Evolutionary conservation across 2,329 filamentous ascomycete species (phyloP).

Genomic region (Emmonsiellopsis sp.): DNA sequence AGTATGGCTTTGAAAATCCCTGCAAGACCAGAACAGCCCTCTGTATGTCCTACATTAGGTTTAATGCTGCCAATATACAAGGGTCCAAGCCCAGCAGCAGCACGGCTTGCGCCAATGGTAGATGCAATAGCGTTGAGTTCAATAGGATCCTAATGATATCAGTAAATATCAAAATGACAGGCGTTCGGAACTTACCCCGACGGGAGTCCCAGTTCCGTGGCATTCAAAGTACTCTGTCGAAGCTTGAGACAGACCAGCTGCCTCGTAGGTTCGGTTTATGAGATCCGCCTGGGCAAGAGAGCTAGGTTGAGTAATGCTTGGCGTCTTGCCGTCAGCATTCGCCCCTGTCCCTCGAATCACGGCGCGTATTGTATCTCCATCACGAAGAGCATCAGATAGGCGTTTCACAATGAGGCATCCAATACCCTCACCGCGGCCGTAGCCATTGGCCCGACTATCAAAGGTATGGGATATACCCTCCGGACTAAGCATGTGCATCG

Average conservation of each 20-base stretch:
- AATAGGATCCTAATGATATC: slow-evolving; percentile 3
- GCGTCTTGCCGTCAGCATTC: slow-evolving; percentile 35
- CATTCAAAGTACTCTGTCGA: slow-evolving; percentile 16
- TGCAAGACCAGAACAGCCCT: slow-evolving; percentile 18
- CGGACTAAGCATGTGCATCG: slow-evolving; percentile 15
- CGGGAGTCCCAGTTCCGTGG: slow-evolving; percentile 30
- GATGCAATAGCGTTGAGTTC: slow-evolving; percentile 10
- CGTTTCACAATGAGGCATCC: slow-evolving; percentile 31
- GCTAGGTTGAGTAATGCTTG: slow-evolving; percentile 33
- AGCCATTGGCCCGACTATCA: slow-evolving; percentile 34
- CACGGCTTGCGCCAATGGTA: slow-evolving; percentile 2
- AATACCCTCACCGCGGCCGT: slow-evolving; percentile 35
- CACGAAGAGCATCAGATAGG: slow-evolving; percentile 28
- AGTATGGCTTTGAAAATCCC: slow-evolving; percentile 19
- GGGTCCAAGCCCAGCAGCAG: not conserved
- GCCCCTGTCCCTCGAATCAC: slow-evolving; percentile 29
- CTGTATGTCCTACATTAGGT: slow-evolving; percentile 23
- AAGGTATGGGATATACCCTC: slow-evolving; percentile 18
- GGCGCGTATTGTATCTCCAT: slow-evolving; percentile 32
- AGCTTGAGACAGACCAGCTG: slow-evolving; percentile 9
- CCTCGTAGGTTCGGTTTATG: slow-evolving; percentile 16
- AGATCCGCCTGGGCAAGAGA: slow-evolving; percentile 17
- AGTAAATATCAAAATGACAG: not conserved
- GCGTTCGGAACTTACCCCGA: slow-evolving; percentile 13
- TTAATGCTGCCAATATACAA: slow-evolving; percentile 16